These are phyloP conservation scores for Antarctomyces pellizariae DNA, from an alignment of 495 filamentous ascomycete genomes.

Conservation along the genomic window DNA sequence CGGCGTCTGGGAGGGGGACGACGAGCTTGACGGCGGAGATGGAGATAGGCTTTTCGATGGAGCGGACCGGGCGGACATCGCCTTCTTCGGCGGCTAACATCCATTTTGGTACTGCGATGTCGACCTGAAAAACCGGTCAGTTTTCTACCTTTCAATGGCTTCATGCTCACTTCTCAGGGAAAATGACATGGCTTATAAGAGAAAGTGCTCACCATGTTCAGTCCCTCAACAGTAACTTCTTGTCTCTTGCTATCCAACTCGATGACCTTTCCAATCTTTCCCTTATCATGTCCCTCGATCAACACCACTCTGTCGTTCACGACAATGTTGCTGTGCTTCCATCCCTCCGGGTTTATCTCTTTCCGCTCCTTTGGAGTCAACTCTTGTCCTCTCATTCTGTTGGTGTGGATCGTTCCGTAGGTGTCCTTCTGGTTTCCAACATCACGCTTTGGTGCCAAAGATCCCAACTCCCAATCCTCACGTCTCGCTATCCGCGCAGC, in stretches of 20 bases:
- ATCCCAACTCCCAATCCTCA: constrained; percentile 57
- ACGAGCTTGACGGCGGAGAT: constrained; percentile 60
- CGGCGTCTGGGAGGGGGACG: constrained; percentile 39
- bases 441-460: constrained; percentile 51
- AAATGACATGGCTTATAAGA: constrained; percentile 4
- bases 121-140: constrained; percentile 20
- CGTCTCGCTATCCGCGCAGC: constrained; percentile 17
- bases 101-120: constrained; percentile 31
- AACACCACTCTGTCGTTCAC: constrained; percentile 57
- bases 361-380: constrained; percentile 15
- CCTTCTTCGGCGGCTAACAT: constrained; percentile 18
- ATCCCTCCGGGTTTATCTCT: constrained; percentile 16
- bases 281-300: constrained; percentile 49
- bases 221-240: constrained; percentile 33
- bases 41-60: constrained; percentile 28
- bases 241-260: constrained; percentile 31
- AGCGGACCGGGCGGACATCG: constrained; percentile 19
- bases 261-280: constrained; percentile 49
- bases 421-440: constrained; percentile 18
- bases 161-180: constrained; percentile 1
- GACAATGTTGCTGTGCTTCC: constrained; percentile 37
- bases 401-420: constrained; percentile 7
- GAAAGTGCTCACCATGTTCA: constrained; percentile 37
- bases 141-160: background rate
- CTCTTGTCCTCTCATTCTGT: constrained; percentile 1